Base-by-base conservation (phyloP, 371 early-diverging fungal genomes). In the Mortierella sp. region DNA sequence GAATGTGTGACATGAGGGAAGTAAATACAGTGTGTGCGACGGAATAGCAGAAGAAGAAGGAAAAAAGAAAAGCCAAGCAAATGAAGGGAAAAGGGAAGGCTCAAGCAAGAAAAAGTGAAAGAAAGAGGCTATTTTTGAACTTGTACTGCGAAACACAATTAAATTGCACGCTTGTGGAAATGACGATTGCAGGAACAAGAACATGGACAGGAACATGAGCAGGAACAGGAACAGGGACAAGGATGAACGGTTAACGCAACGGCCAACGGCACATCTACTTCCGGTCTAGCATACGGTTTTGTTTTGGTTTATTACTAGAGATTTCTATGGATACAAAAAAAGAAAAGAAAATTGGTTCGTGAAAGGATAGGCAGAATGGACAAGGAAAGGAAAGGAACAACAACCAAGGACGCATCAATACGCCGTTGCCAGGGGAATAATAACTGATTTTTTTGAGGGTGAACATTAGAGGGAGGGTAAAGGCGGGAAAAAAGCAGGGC, bases 61-160 rank as follows among this genome's bases (percentile, higher is more conserved):
- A 31, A 60, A 26, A 48, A 48, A 28, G 26, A 34, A 63, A 57
- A 70, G 77, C 55, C 54, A 70, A 70, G 71, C 63, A 28, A 31
- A 63, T 16, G 16, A 63, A 63, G 6, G 0, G 13, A 14, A 58
- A 58, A 13, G n/a, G 10, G 26, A 26, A 60, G 16, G 63, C 63
- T 50, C 63, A 63, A 34, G 63, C 14, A 19, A 34, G 13, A 11
- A 8, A 26, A n/a, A 26, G 26, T 3, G 13, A 58, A 58, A 28
- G 60, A 0, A 26, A 11, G 42, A 4, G 21, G 38, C 68, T 68
- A 68, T 68, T 68, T 68, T 68, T 68, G 68, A 38, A 55, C 10
- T 50, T 68, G 68, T 38, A 55, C 10, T 50, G 50, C 63, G 31
- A 34, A 19, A 31, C 19, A 31, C 63, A 19, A 55, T 19, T n/a